Evolutionary conservation across 495 filamentous ascomycete species (phyloP).

Genomic region (Haplographium delicatum): DNA sequence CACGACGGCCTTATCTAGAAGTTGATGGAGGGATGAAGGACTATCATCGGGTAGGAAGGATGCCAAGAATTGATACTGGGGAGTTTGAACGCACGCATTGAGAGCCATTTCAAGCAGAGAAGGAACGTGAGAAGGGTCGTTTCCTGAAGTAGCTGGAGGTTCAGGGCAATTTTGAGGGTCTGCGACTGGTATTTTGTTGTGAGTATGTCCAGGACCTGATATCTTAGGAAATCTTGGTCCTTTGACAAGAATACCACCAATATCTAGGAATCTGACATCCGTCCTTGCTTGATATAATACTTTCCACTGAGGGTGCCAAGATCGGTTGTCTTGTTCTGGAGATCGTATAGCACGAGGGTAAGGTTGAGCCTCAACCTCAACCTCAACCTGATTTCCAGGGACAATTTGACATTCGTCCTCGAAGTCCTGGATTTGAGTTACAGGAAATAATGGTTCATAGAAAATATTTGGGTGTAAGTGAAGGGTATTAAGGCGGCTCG

Average conservation of each 20-base stretch:
- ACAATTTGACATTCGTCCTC: slow-evolving; percentile 4
- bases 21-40: slow-evolving; percentile 31
- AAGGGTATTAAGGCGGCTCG: slow-evolving; percentile 31
- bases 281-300: slow-evolving; percentile 19
- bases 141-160: slow-evolving; percentile 8
- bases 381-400: slow-evolving; percentile 14
- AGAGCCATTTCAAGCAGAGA: slow-evolving; percentile 27
- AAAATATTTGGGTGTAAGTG: slow-evolving; percentile 46
- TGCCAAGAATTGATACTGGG: slow-evolving; percentile 18
- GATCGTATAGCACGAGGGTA: slow-evolving; percentile 4
- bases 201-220: background rate
- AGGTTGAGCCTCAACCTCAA: background rate
- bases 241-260: slow-evolving; percentile 14
- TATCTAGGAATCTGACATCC: slow-evolving; percentile 23
- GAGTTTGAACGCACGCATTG: slow-evolving; percentile 17
- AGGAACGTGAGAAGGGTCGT: slow-evolving; percentile 19
- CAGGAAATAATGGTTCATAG: slow-evolving; percentile 26
- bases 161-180: slow-evolving; percentile 1
- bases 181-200: slow-evolving; percentile 3
- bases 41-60: slow-evolving; percentile 10
- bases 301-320: slow-evolving; percentile 17
- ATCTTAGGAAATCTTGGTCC: slow-evolving; percentile 22
- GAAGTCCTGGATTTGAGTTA: background rate
- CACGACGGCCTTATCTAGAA: slow-evolving; percentile 28
- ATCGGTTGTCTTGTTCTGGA: background rate